Evolutionary conservation across 768 basidiomycete species (phyloP).

Genomic region (Boletus rubescentipes): DNA sequence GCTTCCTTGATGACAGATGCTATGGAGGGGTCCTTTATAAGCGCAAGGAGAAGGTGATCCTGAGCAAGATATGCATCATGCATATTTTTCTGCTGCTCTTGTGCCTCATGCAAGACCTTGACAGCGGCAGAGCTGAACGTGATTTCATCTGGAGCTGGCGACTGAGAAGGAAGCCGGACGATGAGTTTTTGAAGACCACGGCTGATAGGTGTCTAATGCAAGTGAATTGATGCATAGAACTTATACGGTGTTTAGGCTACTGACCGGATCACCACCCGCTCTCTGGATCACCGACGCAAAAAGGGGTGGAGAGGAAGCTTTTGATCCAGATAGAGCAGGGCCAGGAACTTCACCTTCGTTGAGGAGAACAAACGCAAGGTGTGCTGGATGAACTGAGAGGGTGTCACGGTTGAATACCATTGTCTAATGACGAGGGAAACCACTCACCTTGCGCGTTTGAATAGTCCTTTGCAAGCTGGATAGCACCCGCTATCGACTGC

Average conservation of each 20-base stretch:
- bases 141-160: slow-evolving; percentile 82
- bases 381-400: slow-evolving; percentile 70
- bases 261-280: slow-evolving; percentile 82
- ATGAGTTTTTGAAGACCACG: slow-evolving; percentile 74
- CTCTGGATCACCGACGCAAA: slow-evolving; percentile 77
- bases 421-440: not conserved
- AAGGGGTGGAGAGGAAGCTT: slow-evolving; percentile 49
- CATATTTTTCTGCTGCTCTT: slow-evolving; percentile 76
- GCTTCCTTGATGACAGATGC: slow-evolving; percentile 72
- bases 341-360: slow-evolving; percentile 54
- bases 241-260: slow-evolving; percentile 19
- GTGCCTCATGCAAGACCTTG: slow-evolving; percentile 74
- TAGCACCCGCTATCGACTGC: slow-evolving; percentile 63
- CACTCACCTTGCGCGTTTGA: slow-evolving; percentile 72
- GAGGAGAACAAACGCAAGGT: slow-evolving; percentile 78
- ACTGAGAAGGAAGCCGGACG: slow-evolving; percentile 79
- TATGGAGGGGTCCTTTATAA: slow-evolving; percentile 73
- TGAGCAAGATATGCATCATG: slow-evolving; percentile 92
- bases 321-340: slow-evolving; percentile 34
- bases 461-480: slow-evolving; percentile 83
- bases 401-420: not conserved
- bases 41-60: slow-evolving; percentile 86
- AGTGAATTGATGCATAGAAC: not conserved
- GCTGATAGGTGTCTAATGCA: slow-evolving; percentile 51
- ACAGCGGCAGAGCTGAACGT: slow-evolving; percentile 54